Percentiles rank a stretch among this genome's conserved stretches.
Conservation (phyloP, 2,329 filamentous ascomycete species). For the Cercospora brassicicola region DNA sequence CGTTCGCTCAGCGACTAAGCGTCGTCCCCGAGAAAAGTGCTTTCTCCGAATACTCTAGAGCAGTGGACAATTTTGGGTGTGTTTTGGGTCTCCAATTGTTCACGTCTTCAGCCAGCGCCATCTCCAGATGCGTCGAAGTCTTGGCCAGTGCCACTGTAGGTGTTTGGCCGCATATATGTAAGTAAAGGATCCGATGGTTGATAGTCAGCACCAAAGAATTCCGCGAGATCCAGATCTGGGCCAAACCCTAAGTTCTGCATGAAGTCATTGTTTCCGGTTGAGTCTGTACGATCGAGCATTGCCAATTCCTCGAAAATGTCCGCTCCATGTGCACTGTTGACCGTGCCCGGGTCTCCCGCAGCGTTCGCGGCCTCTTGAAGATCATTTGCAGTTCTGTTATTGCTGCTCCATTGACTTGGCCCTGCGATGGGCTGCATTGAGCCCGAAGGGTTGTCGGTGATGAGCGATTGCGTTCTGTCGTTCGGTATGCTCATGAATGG, state of each 20-base stretch:
- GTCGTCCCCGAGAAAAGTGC: background rate
- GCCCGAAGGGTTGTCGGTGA: conserved; percentile 14
- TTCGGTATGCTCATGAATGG: conserved; percentile 31
- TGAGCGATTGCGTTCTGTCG: conserved; percentile 18
- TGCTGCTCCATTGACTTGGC: conserved; percentile 14
- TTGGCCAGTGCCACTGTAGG: conserved; percentile 8
- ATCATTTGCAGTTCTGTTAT: background rate
- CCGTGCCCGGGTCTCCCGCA: background rate
- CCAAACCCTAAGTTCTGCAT: conserved; percentile 68
- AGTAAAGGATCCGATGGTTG: conserved; percentile 45
- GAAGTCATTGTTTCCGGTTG: conserved; percentile 61
- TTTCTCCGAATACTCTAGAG: background rate
- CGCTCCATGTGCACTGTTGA: conserved; percentile 8
- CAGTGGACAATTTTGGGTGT: background rate
- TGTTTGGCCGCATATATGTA: conserved; percentile 39
- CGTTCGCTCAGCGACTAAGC: background rate
- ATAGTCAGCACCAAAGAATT: conserved; percentile 49
- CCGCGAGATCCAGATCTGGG: conserved; percentile 60
- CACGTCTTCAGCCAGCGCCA: conserved; percentile 17
- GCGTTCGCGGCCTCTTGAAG: background rate
- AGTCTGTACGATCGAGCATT: conserved; percentile 56
- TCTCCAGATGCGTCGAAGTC: conserved; percentile 2
- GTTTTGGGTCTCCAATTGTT: background rate
- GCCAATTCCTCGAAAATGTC: conserved; percentile 60
- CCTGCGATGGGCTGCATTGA: conserved; percentile 7